Evolutionary conservation across 345 rosid species (phyloP).

Genomic region (Sisymbrium irio): DNA sequence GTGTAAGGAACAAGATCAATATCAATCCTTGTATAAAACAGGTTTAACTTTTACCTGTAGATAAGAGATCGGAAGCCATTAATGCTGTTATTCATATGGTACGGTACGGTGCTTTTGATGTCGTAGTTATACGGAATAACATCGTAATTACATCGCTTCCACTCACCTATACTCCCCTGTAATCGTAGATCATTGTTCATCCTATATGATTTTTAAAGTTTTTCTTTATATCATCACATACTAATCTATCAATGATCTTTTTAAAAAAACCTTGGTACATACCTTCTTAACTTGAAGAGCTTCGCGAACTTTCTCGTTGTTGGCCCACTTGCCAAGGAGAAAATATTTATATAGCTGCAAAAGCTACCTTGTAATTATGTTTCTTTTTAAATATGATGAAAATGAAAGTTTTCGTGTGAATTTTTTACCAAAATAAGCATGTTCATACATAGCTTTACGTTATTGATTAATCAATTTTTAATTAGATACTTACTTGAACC

Average conservation of each 20-base stretch:
- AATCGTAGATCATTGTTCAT: not conserved
- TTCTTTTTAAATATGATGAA: too few relatives aligned
- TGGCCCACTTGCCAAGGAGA: slow-evolving; percentile 14
- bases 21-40: not conserved
- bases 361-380: not conserved
- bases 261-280: not conserved
- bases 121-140: not conserved
- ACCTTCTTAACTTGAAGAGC: slow-evolving; percentile 22
- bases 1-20: not conserved
- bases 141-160: slow-evolving; percentile 16
- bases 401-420: too few relatives aligned
- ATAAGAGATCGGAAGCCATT: slow-evolving; percentile 21
- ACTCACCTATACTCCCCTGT: slow-evolving; percentile 12
- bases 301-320: slow-evolving; percentile 6
- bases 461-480: too few relatives aligned
- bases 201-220: not conserved
- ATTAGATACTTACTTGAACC: too few relatives aligned
- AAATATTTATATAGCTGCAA: slow-evolving; percentile 4
- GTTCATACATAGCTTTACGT: too few relatives aligned
- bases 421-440: not conserved
- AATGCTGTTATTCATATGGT: slow-evolving; percentile 20
- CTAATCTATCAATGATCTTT: not conserved
- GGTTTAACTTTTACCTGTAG: not conserved
- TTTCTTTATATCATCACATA: not conserved
- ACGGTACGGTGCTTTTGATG: slow-evolving; percentile 18